Evolutionary conservation across 2,329 filamentous ascomycete species (phyloP).

Genomic region (Aureobasidium sp.): DNA sequence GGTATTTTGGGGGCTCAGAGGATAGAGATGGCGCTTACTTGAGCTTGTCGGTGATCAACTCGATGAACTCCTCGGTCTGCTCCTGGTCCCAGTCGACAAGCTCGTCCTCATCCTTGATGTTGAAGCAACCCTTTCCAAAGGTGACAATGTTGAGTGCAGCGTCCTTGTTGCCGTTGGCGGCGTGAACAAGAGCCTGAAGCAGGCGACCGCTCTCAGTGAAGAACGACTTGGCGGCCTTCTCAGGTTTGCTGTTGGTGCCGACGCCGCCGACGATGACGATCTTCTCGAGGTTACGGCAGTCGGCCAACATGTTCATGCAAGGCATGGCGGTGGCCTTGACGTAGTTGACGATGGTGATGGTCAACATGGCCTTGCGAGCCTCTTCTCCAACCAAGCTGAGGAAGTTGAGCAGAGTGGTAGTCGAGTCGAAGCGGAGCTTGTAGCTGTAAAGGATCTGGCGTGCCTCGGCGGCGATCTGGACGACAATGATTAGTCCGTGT

Average conservation of each 20-base stretch:
- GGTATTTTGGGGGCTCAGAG: background rate
- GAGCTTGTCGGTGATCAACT: slow-evolving; percentile 24
- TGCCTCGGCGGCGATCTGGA: slow-evolving; percentile 26
- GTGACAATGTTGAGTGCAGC: slow-evolving; percentile 25
- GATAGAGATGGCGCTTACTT: slow-evolving; percentile 25
- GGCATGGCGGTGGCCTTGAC: slow-evolving; percentile 26
- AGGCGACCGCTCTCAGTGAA: slow-evolving; percentile 29
- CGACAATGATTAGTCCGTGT: background rate
- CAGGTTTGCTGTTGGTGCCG: slow-evolving; percentile 23
- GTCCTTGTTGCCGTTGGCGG: slow-evolving; percentile 20
- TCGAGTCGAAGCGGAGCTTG: slow-evolving; percentile 28
- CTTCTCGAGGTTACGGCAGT: slow-evolving; percentile 24
- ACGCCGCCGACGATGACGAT: slow-evolving; percentile 28
- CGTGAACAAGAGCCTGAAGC: slow-evolving; percentile 22
- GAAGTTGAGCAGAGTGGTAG: slow-evolving; percentile 28
- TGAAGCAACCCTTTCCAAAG: slow-evolving; percentile 25
- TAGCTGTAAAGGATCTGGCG: slow-evolving; percentile 27
- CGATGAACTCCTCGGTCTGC: slow-evolving; percentile 24
- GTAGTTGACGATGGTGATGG: slow-evolving; percentile 26
- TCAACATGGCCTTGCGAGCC: slow-evolving; percentile 21
- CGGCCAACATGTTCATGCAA: slow-evolving; percentile 28
- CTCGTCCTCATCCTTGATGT: slow-evolving; percentile 25
- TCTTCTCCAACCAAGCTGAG: slow-evolving; percentile 23
- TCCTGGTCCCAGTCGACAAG: slow-evolving; percentile 19
- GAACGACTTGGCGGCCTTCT: slow-evolving; percentile 30